Evolutionary conservation across 139 green algal species (phyloP), one percentile per base, ranked within the genome.

Genomic region (Penium margaritaceum): DNA sequence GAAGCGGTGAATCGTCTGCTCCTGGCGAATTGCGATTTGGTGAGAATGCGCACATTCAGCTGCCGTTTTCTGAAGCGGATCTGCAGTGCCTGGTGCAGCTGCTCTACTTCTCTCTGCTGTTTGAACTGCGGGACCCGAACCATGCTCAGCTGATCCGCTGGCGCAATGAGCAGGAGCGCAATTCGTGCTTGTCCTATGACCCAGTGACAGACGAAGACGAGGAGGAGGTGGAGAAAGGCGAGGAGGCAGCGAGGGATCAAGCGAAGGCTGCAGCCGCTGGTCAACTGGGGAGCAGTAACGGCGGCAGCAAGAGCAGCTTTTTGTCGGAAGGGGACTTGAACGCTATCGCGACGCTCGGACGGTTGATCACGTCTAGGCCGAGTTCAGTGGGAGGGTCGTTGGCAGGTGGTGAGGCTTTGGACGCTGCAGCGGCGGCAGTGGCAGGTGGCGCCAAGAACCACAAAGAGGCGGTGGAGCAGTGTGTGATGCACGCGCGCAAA

Each of bases 151-250:
- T 44, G 47, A 19, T 66, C 2, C 24, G 24, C 24, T 74, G 38
- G 39, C 55, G 38, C 39, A 36, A 65, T 17, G n/a, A 24, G 47
- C 38, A 37, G 32, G 66, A 74, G 66, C 66, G 66, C 29, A 64
- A 37, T 19, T 36, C 66, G 39, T 74, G 66, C 66, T 32, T 74
- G 9, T 65, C 39, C 51, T 74, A 74, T 29, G 66, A 74, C 32
- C 51, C 55, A 32, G 24, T 66, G 21, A 63, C 33, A 3, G 63
- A 68, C 19, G 60, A 68, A n/a, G 38, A 54, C 60, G 36, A 21
- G 5, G 60, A n/a, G 15, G 60, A n/a, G n/a, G n/a, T n/a, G n/a
- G n/a, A n/a, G n/a, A n/a, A n/a, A n/a, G n/a, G n/a, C n/a, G n/a
- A n/a, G n/a, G n/a, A n/a, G n/a, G n/a, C n/a, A n/a, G n/a, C n/a